Base-by-base conservation (phyloP, 371 early-diverging fungal species). In the Enterocytospora artemiae region DNA sequence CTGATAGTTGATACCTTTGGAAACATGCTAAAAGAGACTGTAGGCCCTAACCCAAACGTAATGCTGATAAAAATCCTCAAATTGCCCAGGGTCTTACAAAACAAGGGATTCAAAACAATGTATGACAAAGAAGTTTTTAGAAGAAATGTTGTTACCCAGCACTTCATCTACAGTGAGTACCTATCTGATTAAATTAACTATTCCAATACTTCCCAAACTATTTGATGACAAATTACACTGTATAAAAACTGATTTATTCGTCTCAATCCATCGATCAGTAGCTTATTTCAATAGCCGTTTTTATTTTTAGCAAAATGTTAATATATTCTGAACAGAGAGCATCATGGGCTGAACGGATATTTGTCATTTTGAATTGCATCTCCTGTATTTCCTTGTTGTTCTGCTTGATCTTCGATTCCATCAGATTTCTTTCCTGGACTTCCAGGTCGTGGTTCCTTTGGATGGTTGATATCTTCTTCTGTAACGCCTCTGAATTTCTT, bases 71-170 rank as follows among this genome's bases (percentile, higher is more conserved):
- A 46, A 20, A 9, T 57, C 12, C 14, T 1, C 9, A 54, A 45
- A 3, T 28, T 39, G 24, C 27, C 28, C 0, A 93, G 95, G 94
- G 73, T 76, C 34, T 91, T 90, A 72, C 89, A 95, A 44, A 92
- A 93, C 71, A 76, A 83, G 28, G 95, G 94, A 85, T 78, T 91
- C 74, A 48, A 81, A 30, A 93, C 91, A 76, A 93, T 96, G 95
- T 96, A 93, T 77, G 83, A 86, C 55, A 91, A 86, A 0, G 93
- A 94, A 74, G 96, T 96, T 1, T 80, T 97, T 34, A 81, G 83
- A 28, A 93, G 92, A 77, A 73, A 91, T 27, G 96, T 95, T 0
- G 92, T 97, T 45, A 90, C 95, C 84, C 96, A 97, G 76, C 96
- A 96, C 72, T 89, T 95, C 72, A 82, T 89, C 76, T 94, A 93